phyloP scores from a whole-genome alignment of 2,329 filamentous ascomycete genomes.

The Drechslerella coelobrocha region DNA sequence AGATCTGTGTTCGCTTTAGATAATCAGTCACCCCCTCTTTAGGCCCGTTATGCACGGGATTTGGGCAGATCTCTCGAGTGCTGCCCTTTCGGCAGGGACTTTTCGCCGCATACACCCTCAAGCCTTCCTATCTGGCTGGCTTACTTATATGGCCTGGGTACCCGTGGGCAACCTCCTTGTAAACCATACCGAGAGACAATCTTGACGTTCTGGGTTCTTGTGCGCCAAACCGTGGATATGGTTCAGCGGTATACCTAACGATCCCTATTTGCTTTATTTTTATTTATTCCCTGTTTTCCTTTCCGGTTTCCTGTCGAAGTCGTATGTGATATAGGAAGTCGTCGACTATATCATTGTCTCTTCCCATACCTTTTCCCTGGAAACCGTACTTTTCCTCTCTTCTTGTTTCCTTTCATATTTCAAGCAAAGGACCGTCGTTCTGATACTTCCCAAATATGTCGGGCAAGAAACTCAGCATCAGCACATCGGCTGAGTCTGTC shows the following conservation, averaged over 20 bases:
- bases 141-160: not conserved
- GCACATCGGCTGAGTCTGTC: conserved; percentile 45
- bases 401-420: conserved; percentile 8
- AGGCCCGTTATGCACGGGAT: no score
- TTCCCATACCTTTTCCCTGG: not conserved
- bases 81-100: not conserved
- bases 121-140: not conserved
- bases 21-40: conserved; percentile 35
- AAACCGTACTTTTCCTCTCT: not conserved
- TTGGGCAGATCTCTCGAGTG: conserved; percentile 1
- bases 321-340: not conserved
- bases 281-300: not conserved
- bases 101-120: not conserved
- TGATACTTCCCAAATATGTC: not conserved
- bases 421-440: not conserved
- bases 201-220: not conserved
- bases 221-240: conserved; percentile 13
- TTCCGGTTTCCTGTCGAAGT: not conserved
- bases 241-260: not conserved
- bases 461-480: conserved; percentile 45
- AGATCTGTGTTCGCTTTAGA: conserved; percentile 4
- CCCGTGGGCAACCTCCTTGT: not conserved
- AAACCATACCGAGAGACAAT: not conserved
- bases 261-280: not conserved
- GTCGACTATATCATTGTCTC: not conserved